Evolutionary conservation across 495 filamentous ascomycete genomes (phyloP).

Genomic region (Chaetomium tenue): DNA sequence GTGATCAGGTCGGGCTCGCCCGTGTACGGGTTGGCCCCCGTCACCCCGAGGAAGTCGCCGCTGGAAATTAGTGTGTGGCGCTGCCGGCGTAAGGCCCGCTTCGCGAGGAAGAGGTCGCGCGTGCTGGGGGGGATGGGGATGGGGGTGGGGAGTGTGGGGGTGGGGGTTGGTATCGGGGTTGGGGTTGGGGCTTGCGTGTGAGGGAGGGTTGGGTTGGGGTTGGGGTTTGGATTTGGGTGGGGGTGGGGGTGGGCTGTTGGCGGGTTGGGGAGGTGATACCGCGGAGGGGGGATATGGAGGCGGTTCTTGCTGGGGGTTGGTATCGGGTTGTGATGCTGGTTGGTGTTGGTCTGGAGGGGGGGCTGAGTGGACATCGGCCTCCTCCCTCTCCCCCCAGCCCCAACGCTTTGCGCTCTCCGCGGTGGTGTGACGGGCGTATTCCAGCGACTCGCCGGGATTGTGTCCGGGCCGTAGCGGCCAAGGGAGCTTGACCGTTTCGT

Average conservation of each 20-base stretch:
- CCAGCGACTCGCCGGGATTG: slow-evolving; percentile 25
- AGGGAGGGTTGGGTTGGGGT: not conserved
- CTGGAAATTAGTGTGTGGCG: slow-evolving; percentile 44
- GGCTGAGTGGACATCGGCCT: not conserved
- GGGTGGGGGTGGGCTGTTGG: not conserved
- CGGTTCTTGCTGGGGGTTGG: not conserved
- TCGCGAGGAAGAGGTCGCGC: slow-evolving; percentile 33
- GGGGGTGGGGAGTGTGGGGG: slow-evolving; percentile 2
- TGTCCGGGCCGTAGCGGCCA: slow-evolving; percentile 23
- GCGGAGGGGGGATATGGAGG: not conserved
- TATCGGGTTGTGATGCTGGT: not conserved
- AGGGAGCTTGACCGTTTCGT: slow-evolving; percentile 9
- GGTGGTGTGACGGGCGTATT: slow-evolving; percentile 26
- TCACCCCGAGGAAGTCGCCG: slow-evolving; percentile 54
- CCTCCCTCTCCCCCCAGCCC: not conserved
- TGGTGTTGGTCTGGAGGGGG: not conserved
- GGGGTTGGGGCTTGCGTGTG: slow-evolving; percentile 8
- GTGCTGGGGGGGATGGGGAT: slow-evolving; percentile 21
- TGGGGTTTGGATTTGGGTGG: not conserved
- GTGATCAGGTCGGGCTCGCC: slow-evolving; percentile 48
- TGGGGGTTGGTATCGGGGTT: not conserved
- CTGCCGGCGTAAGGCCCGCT: slow-evolving; percentile 40
- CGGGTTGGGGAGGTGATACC: not conserved
- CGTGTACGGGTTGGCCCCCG: slow-evolving; percentile 55
- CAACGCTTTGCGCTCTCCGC: slow-evolving; percentile 20